Evolutionary conservation across 2,329 filamentous ascomycete species (phyloP).

Genomic region (Allantophomopsis lycopodina): DNA sequence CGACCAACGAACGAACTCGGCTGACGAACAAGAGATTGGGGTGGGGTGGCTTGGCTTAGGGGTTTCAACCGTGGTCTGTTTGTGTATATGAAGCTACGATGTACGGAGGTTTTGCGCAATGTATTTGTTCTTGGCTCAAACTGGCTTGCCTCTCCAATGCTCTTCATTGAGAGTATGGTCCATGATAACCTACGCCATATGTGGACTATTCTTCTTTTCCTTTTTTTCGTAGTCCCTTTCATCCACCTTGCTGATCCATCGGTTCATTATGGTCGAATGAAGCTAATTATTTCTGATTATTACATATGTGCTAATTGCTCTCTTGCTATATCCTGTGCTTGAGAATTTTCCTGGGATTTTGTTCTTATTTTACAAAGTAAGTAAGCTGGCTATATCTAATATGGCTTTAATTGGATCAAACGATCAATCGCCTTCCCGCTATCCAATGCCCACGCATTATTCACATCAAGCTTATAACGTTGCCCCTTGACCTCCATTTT

Average conservation of each 20-base stretch:
- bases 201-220: neutral
- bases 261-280: too few species aligned
- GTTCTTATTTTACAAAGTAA: too few species aligned
- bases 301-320: too few species aligned
- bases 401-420: slow-evolving; percentile 23
- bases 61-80: slow-evolving; percentile 5
- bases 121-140: slow-evolving; percentile 6
- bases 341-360: too few species aligned
- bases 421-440: slow-evolving; percentile 43
- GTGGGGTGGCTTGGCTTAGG: slow-evolving; percentile 5
- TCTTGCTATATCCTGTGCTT: too few species aligned
- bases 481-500: slow-evolving; percentile 31
- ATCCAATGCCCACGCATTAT: slow-evolving; percentile 42
- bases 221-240: too few species aligned
- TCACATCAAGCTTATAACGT: slow-evolving; percentile 45
- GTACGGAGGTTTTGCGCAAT: slow-evolving; percentile 7
- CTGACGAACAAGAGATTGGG: slow-evolving; percentile 3
- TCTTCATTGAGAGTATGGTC: slow-evolving; percentile 1
- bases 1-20: slow-evolving; percentile 9
- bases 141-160: slow-evolving; percentile 5
- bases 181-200: neutral
- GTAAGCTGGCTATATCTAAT: too few species aligned
- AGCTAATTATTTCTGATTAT: too few species aligned
- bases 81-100: slow-evolving; percentile 16
- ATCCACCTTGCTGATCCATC: too few species aligned